Conservation (phyloP, 2,329 filamentous ascomycete genomes). For the Calonectria leucothoes region DNA sequence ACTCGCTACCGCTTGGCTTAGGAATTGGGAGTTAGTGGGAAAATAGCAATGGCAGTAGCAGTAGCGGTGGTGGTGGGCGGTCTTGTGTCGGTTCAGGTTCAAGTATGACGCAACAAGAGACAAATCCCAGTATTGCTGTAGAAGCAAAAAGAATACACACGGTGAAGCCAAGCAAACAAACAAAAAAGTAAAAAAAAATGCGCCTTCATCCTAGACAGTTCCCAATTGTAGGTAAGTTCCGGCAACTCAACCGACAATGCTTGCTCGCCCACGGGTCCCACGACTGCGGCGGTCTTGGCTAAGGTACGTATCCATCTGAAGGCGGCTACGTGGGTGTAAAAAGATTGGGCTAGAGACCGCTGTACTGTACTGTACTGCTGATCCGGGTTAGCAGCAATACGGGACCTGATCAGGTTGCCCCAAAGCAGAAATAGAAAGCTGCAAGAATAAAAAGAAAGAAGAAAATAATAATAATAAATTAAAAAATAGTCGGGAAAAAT, state of each 20-base stretch:
- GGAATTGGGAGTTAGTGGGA: neutral
- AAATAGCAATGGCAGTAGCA: neutral
- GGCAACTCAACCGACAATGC: constrained; percentile 7
- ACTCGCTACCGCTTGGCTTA: neutral
- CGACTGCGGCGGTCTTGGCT: neutral
- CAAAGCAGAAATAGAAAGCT: neutral
- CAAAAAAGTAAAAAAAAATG: neutral
- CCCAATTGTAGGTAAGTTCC: constrained; percentile 1
- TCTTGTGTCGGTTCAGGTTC: neutral
- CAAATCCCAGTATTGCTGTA: neutral
- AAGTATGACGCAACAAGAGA: neutral
- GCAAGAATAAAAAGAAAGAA: neutral
- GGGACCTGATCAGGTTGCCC: neutral
- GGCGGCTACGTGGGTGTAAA: neutral
- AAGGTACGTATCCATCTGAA: neutral
- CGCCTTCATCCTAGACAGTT: neutral
- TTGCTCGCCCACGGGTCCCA: neutral
- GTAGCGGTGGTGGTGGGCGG: no score
- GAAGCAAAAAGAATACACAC: constrained; percentile 9
- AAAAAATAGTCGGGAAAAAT: neutral
- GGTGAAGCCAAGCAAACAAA: neutral
- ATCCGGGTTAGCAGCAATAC: neutral
- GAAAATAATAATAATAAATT: neutral
- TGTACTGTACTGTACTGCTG: neutral
- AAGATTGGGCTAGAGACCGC: neutral